phyloP scores from a whole-genome alignment of 345 rosid genomes.

The Populus davidiana region DNA sequence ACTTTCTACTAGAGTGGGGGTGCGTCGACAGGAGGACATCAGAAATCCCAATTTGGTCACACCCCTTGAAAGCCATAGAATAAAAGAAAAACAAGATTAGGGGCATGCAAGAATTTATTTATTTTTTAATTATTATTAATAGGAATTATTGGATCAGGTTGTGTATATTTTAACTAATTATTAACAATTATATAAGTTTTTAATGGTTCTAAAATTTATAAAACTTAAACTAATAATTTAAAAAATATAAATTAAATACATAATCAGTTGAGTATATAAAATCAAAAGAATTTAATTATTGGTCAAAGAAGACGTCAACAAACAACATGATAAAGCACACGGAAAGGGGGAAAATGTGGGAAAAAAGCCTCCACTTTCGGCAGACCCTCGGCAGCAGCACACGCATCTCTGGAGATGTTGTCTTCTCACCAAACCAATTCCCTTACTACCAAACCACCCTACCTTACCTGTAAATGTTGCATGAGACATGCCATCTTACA shows the following conservation, averaged over 20 bases:
- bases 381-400: conserved; percentile 13
- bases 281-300: background rate
- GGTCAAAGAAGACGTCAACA: conserved; percentile 18
- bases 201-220: no score
- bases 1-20: background rate
- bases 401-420: conserved; percentile 27
- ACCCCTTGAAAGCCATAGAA: background rate
- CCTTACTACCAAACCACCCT: conserved; percentile 38
- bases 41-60: background rate
- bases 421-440: conserved; percentile 47
- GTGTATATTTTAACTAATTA: no score
- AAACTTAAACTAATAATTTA: no score
- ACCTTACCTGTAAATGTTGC: conserved; percentile 9
- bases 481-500: background rate
- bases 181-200: no score
- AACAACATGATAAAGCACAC: background rate
- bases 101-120: background rate
- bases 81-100: background rate
- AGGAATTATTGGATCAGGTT: no score
- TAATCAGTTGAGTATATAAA: no score
- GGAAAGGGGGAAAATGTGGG: background rate
- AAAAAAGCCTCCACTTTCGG: conserved; percentile 24
- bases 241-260: no score
- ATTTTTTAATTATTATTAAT: background rate
- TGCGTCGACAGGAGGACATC: no score